Conservation (phyloP, 2,329 filamentous ascomycete genomes). For the Paraconiothyrium sp. region DNA sequence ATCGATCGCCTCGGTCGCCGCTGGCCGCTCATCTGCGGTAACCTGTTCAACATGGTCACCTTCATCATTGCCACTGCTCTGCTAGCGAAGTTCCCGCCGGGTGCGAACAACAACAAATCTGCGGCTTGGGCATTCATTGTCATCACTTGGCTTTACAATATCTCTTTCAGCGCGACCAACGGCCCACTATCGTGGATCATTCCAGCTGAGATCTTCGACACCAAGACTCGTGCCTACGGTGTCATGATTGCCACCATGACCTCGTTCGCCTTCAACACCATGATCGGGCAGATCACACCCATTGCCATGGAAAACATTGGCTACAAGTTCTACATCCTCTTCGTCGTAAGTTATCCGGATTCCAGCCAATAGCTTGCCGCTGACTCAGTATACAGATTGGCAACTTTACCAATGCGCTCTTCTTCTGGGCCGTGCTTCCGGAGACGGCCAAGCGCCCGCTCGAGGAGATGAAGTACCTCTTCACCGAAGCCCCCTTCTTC, state of each 20-base stretch:
- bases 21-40: conserved; percentile 76
- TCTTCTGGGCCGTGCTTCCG: conserved; percentile 74
- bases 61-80: conserved; percentile 74
- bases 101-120: conserved; percentile 58
- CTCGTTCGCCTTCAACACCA: conserved; percentile 78
- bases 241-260: conserved; percentile 79
- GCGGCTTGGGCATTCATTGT: conserved; percentile 80
- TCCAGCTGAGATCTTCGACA: conserved; percentile 80
- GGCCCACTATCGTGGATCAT: conserved; percentile 74
- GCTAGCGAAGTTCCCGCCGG: conserved; percentile 69
- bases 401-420: conserved; percentile 73
- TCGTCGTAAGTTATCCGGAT: conserved; percentile 55
- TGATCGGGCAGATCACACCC: conserved; percentile 75
- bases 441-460: conserved; percentile 72
- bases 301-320: conserved; percentile 66
- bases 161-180: conserved; percentile 76
- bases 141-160: conserved; percentile 82
- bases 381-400: conserved; percentile 57
- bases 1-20: conserved; percentile 77
- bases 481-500: conserved; percentile 71
- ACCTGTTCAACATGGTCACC: conserved; percentile 74
- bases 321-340: conserved; percentile 68
- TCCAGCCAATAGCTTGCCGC: background rate
- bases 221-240: conserved; percentile 76
- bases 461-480: conserved; percentile 74